Percentiles rank a stretch among this genome's conserved stretches.
These are phyloP conservation scores for Smittium culicis DNA, from an alignment of 371 early-diverging fungal species.

Conservation along the genomic window DNA sequence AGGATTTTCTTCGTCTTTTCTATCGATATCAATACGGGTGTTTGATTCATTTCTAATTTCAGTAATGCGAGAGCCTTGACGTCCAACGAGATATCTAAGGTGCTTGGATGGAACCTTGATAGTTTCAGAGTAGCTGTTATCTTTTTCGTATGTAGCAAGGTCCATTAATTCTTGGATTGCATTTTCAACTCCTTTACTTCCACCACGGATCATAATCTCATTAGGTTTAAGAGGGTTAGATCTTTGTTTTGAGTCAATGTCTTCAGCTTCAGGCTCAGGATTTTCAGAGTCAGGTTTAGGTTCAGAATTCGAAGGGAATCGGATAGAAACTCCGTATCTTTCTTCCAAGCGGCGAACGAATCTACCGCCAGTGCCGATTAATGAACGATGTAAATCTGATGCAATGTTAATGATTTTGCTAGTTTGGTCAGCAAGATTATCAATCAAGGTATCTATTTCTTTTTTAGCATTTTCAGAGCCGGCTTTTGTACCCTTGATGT, in stretches of 20 bases:
- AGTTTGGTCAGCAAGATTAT: slow-evolving; percentile 59
- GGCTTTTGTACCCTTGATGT: slow-evolving; percentile 61
- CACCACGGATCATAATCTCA: slow-evolving; percentile 56
- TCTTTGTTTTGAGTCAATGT: slow-evolving; percentile 8
- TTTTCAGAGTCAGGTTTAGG: slow-evolving; percentile 21
- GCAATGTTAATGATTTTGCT: slow-evolving; percentile 45
- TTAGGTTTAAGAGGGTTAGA: slow-evolving; percentile 28
- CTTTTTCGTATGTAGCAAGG: slow-evolving; percentile 58
- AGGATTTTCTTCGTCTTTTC: too few species aligned
- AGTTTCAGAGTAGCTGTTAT: slow-evolving; percentile 40
- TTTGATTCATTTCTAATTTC: slow-evolving; percentile 46
- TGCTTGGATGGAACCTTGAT: slow-evolving; percentile 39
- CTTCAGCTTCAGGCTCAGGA: slow-evolving; percentile 36
- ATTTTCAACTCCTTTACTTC: slow-evolving; percentile 52
- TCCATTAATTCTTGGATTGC: slow-evolving; percentile 65
- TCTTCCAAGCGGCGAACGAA: slow-evolving; percentile 68
- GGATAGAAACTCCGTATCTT: slow-evolving; percentile 58
- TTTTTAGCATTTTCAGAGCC: slow-evolving; percentile 61
- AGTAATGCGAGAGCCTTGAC: slow-evolving; percentile 47
- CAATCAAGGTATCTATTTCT: slow-evolving; percentile 49
- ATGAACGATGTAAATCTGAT: slow-evolving; percentile 47
- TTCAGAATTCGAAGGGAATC: slow-evolving; percentile 40
- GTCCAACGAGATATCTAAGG: slow-evolving; percentile 59
- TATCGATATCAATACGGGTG: slow-evolving; percentile 53
- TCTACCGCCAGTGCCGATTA: slow-evolving; percentile 62